Conservation (phyloP, 108 stramenopile genomes). For the Cyclotella choctawhatcheeana region DNA sequence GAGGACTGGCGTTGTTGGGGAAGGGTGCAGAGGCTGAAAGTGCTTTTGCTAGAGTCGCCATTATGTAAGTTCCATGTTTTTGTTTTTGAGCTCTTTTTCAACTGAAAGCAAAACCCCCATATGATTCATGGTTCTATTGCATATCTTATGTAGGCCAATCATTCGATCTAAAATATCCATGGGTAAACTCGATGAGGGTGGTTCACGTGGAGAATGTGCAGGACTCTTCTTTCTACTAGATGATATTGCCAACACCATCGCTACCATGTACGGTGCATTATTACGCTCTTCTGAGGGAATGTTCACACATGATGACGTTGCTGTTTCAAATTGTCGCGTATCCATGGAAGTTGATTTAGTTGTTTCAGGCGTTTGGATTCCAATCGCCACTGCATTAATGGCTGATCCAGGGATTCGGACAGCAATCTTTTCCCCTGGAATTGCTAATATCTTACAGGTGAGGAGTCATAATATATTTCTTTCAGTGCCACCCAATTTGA, state of each 20-base stretch:
- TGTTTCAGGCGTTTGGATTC: conserved; percentile 89
- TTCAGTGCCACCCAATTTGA: too few species aligned
- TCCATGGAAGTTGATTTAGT: conserved; percentile 80
- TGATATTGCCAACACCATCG: conserved; percentile 66
- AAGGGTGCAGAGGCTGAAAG: conserved; percentile 80
- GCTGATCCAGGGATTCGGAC: conserved; percentile 87
- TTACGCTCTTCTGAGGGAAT: conserved; percentile 72
- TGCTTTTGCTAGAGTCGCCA: conserved; percentile 85
- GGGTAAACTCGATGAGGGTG: conserved; percentile 88
- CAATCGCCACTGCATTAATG: conserved; percentile 87
- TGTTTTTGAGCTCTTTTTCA: too few species aligned
- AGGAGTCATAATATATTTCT: not conserved
- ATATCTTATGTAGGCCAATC: too few species aligned
- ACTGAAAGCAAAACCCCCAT: too few species aligned
- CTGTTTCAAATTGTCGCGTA: not conserved
- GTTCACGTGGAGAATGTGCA: conserved; percentile 89
- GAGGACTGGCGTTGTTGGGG: conserved; percentile 77
- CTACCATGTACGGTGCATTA: conserved; percentile 65
- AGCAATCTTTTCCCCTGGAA: conserved; percentile 92
- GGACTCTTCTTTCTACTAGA: conserved; percentile 76
- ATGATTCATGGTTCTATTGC: too few species aligned
- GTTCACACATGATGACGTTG: conserved; percentile 48
- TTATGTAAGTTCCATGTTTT: conserved; percentile 86
- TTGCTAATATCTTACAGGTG: conserved; percentile 82
- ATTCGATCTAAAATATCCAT: conserved; percentile 85